Conservation (phyloP, 495 filamentous ascomycete species). For the Talaromyces adpressus region DNA sequence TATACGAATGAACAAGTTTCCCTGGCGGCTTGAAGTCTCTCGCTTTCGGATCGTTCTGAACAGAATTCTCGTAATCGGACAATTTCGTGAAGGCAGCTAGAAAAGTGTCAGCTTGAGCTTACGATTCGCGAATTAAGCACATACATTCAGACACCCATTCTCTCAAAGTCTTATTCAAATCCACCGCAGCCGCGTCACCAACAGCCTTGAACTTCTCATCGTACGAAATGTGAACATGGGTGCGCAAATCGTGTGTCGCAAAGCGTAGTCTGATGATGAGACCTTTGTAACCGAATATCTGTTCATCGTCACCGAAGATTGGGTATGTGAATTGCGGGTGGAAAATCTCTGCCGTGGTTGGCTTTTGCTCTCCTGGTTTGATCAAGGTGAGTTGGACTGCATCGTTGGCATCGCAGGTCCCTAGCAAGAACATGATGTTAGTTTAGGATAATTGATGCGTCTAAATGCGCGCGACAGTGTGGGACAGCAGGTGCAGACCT, state of each 20-base stretch:
- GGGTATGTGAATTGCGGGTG: slow-evolving; percentile 82
- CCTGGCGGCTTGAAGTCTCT: slow-evolving; percentile 58
- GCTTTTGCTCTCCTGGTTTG: slow-evolving; percentile 44
- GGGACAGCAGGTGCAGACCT: slow-evolving; percentile 12
- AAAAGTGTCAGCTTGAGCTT: not conserved
- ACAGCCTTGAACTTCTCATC: slow-evolving; percentile 66
- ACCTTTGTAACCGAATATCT: slow-evolving; percentile 82
- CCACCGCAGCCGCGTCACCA: slow-evolving; percentile 60
- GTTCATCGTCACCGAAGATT: slow-evolving; percentile 86
- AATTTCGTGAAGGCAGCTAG: slow-evolving; percentile 48
- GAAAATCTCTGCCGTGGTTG: slow-evolving; percentile 59
- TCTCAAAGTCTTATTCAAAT: slow-evolving; percentile 58
- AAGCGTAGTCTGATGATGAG: slow-evolving; percentile 71
- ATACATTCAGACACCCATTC: slow-evolving; percentile 62
- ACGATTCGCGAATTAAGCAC: not conserved
- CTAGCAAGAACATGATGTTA: slow-evolving; percentile 35
- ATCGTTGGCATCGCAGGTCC: slow-evolving; percentile 70
- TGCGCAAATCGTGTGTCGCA: slow-evolving; percentile 73
- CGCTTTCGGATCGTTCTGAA: slow-evolving; percentile 44
- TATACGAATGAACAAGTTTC: slow-evolving; percentile 45
- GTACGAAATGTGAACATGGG: slow-evolving; percentile 64
- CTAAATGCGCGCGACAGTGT: slow-evolving; percentile 9
- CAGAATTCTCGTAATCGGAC: slow-evolving; percentile 49
- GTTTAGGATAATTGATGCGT: not conserved
- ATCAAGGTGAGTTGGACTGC: slow-evolving; percentile 66